Base-by-base conservation (phyloP, 352 stramenopile species). In the Phytophthora citricola region DNA sequence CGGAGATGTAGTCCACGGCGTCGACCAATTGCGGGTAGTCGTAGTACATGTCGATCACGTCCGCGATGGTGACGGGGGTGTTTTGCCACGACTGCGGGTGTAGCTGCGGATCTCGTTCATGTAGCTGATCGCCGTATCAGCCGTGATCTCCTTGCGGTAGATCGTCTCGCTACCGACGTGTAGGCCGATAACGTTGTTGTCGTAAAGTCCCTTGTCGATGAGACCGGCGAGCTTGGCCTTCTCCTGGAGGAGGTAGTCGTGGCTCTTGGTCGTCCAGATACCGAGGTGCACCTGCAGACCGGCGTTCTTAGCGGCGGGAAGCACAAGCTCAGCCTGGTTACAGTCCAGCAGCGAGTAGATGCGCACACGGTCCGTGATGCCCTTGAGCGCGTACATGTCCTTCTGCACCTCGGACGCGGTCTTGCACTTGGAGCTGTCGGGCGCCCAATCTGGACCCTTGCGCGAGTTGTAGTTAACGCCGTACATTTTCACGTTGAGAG, bases 381-480 rank as follows among this genome's bases (percentile, higher is more conserved):
- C 34, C 53, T 78, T 77, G 44, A 93, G 46, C n/a, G 57, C 53
- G 27, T 70, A 53, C 72, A 93, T 87, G 68, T 93, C 84, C 20
- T 63, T 55, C 26, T 70, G 49, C 43, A 93, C 73, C 50, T 87
- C 66, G 14, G 59, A 41, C 22, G 43, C 41, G 5, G 57, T 63
- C 65, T 90, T 91, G 68, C 82, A 93, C 20, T 63, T 66, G 26
- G 71, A 34, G 17, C 54, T 69, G n/a, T 70, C 36, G 2, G 75
- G 15, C 0, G 63, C 65, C 78, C 79, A 90, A 44, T 90, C 81
- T 1, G 75, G 69, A 0, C 68, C 78, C 53, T 82, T 87, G 49
- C 81, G 80, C 22, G 76, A 72, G 71, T 88, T 89, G 75, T 90
- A 93, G 75, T 93, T 90, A 50, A 93, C 66, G 24, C 84, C 84